Base-by-base conservation (phyloP, 768 basidiomycete genomes). In the Xerocomus brunneocitrinus region DNA sequence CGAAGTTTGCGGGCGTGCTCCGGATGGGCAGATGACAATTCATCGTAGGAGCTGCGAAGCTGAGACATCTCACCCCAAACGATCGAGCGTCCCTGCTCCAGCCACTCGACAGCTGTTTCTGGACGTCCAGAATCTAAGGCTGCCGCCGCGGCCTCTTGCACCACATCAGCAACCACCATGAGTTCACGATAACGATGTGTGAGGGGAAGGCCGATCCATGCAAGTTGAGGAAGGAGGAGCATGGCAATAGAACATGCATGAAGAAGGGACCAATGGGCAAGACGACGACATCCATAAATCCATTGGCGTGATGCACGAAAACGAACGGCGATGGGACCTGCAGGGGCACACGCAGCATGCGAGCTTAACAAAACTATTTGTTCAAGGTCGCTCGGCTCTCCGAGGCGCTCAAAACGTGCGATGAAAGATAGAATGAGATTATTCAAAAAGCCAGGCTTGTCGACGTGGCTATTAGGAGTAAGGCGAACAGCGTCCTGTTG, bases 31-130 rank as follows among this genome's bases (percentile, higher is more conserved):
- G 39, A n/a, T 0, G 45, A 36, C 14, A 60, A 27, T 6, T 56
- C 52, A 16, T 59, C 43, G 3, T 39, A 39, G 3, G 58, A 50
- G 8, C 25, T 48, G 27, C 55, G 58, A 12, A 60, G 58, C 34
- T 47, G 58, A 16, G 60, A 47, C 9, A 58, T 14, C 16, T 59
- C 49, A 1, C 50, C 57, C 57, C 50, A 58, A 2, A 59, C 53
- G 12, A 61, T 32, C 1, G 51, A 61, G 3, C 60, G 60, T 5
- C 55, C 60, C 41, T 61, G 49, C n/a, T 62, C 59, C 12, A 62
- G 49, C 59, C 56, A 62, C n/a, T 60, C 60, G 10, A 61, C 52
- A 1, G 60, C 58, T 0, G 38, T 39, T 42, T 16, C 49, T 12
- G 8, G 39, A 44, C 2, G 16, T 3, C 48, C 43, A 4, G 5